A percentile compares a stretch with the other conserved stretches of the same genome.
Evolutionary conservation across 1,139 yeast species (phyloP).

Genomic region (Candida mesenterica): DNA sequence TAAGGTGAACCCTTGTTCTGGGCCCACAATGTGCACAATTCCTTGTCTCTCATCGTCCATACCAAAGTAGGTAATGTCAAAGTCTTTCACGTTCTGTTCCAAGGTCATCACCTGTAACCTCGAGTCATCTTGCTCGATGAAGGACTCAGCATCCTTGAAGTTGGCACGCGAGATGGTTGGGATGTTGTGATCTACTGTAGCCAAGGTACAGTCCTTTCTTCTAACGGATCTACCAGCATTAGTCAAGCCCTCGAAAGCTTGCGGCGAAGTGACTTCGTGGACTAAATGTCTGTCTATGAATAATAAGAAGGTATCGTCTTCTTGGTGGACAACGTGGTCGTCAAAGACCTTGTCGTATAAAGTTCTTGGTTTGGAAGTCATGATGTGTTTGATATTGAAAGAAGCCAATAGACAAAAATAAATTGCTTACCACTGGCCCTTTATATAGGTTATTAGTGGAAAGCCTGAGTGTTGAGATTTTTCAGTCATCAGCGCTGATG

Average conservation of each 20-base stretch:
- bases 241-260: conserved; percentile 92
- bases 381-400: no score
- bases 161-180: conserved; percentile 83
- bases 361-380: conserved; percentile 33
- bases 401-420: no score
- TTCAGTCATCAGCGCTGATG: no score
- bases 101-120: conserved; percentile 88
- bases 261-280: conserved; percentile 98
- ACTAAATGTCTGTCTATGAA: conserved; percentile 96
- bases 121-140: conserved; percentile 88
- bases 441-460: no score
- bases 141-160: conserved; percentile 73
- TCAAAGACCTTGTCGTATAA: conserved; percentile 94
- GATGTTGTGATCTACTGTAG: conserved; percentile 96
- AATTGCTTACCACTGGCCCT: no score
- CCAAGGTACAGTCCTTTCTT: conserved; percentile 91
- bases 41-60: conserved; percentile 95
- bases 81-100: conserved; percentile 88
- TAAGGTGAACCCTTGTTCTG: conserved; percentile 96
- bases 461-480: no score
- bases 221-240: conserved; percentile 87
- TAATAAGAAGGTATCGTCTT: conserved; percentile 77
- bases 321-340: conserved; percentile 88
- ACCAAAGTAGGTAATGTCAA: conserved; percentile 88
- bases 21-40: conserved; percentile 96